phyloP scores from a whole-genome alignment of 257 asterid species.

The Nicotiana obtusifolia region DNA sequence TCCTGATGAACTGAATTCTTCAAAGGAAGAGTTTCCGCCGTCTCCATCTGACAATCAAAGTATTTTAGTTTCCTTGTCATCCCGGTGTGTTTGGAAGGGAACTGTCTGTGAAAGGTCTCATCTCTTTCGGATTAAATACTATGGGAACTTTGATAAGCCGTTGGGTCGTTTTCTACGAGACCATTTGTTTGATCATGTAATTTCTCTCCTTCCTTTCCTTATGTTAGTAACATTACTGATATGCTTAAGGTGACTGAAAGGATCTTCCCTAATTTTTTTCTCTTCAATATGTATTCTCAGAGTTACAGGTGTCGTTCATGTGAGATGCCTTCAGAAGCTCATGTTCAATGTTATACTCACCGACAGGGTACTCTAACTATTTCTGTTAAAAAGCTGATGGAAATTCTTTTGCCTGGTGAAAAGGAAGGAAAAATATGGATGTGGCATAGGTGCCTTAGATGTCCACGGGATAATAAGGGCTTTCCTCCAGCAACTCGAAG shows the following conservation, averaged over 20 bases:
- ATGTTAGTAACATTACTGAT: background rate
- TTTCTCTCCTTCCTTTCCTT: slow-evolving; percentile 18
- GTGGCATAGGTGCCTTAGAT: slow-evolving; percentile 98
- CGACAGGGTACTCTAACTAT: slow-evolving; percentile 93
- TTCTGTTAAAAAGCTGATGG: slow-evolving; percentile 83
- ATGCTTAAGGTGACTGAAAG: background rate
- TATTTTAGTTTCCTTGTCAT: slow-evolving; percentile 84
- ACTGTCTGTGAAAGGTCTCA: slow-evolving; percentile 91
- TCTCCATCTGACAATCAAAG: slow-evolving; percentile 91
- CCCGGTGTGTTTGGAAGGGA: slow-evolving; percentile 94
- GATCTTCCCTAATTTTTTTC: slow-evolving; percentile 4
- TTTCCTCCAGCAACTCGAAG: slow-evolving; percentile 95
- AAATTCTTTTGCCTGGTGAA: slow-evolving; percentile 70
- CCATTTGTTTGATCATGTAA: slow-evolving; percentile 90
- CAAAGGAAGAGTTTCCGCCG: slow-evolving; percentile 73
- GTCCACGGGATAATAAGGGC: slow-evolving; percentile 71
- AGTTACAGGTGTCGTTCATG: slow-evolving; percentile 73
- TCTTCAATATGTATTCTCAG: slow-evolving; percentile 36
- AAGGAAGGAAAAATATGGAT: slow-evolving; percentile 94
- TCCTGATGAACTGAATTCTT: slow-evolving; percentile 36
- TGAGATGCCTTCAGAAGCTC: slow-evolving; percentile 94
- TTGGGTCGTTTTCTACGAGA: slow-evolving; percentile 89
- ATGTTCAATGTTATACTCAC: slow-evolving; percentile 93
- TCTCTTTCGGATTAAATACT: slow-evolving; percentile 83
- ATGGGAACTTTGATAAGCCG: slow-evolving; percentile 86